Evolutionary conservation across 2,329 filamentous ascomycete species (phyloP), one percentile per base, ranked within the genome.

Genomic region (Sarocladium oryzae): DNA sequence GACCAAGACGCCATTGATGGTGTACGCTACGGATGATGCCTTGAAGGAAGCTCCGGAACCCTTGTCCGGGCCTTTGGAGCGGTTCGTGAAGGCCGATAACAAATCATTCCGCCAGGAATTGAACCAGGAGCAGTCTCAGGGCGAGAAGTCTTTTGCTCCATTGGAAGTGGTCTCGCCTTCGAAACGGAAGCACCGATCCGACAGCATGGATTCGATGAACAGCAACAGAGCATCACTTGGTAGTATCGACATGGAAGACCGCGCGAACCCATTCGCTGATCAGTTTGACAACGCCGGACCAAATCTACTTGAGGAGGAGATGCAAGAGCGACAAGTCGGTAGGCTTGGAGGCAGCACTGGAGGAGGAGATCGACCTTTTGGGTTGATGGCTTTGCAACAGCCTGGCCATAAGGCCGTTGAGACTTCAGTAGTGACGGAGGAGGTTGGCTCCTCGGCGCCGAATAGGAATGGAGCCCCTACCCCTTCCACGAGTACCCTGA

Each of bases 21-120:
- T 82, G 4, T 82, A 81, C 57, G 78, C 78, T 20, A 76, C 75
- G 3, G 75, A 80, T 54, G 62, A 66, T 23, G 75, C 77, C 21
- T 60, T 79, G 53, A 56, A 65, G 11, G 55, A 58, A 18, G 59
- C 65, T 3, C 60, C 53, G 10, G 56, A 61, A 3, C 63, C 69
- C 10, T 61, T 80, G 15, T 66, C 76, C 37, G 57, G 66, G 13
- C 55, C 60, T 2, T 55, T 68, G 9, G 63, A 76, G 61, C 67
- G 69, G 28, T 81, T 81, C 58, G 66, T 75, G 4, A 69, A 68
- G 35, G 68, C 68, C 33, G 78, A 81, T 49, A 81, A 81, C 55
- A 71, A 70, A 52, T 66, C 68, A 2, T 81, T 81, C 60, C 68
- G 69, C 16, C 68, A 72, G 48, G 78, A 81, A 56, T 64, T 80